These are phyloP conservation scores for Globisporangium nunn DNA, from an alignment of 352 stramenopile species.

Conservation along the genomic window DNA sequence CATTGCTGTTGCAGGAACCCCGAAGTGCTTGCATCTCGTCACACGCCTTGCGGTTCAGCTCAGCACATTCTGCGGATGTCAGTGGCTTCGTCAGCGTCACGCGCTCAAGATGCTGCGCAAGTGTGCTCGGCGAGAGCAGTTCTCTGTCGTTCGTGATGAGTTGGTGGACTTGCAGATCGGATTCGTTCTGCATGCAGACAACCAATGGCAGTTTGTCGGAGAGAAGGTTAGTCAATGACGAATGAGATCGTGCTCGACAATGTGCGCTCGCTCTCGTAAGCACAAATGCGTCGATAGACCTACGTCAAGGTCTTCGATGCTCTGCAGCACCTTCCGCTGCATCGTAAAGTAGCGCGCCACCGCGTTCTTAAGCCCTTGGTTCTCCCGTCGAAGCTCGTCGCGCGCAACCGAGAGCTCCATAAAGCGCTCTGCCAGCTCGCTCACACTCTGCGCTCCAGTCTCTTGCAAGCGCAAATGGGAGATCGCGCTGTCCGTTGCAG, in stretches of 20 bases:
- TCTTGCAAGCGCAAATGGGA: too few relatives aligned
- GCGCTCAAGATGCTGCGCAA: constrained; percentile 39
- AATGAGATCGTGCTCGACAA: neutral
- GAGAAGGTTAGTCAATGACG: neutral
- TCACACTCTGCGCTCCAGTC: neutral
- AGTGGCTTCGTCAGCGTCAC: constrained; percentile 28
- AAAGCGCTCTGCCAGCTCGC: constrained; percentile 11
- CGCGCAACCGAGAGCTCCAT: constrained; percentile 10
- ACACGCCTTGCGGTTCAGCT: constrained; percentile 35
- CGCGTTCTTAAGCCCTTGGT: constrained; percentile 35
- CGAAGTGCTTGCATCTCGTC: constrained; percentile 40
- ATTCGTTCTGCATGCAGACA: constrained; percentile 1
- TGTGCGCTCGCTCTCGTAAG: neutral
- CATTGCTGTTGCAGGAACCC: constrained; percentile 17
- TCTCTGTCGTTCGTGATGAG: neutral
- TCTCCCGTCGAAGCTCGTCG: constrained; percentile 41
- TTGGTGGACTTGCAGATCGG: neutral
- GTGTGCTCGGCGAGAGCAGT: neutral
- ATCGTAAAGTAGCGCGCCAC: constrained; percentile 30
- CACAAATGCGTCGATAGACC: neutral
- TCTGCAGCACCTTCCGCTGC: constrained; percentile 29
- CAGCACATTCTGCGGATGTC: constrained; percentile 30
- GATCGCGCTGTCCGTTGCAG: too few relatives aligned
- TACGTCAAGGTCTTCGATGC: constrained; percentile 11
- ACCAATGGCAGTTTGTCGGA: neutral